Evolutionary conservation across 2,329 filamentous ascomycete species (phyloP).

Genomic region (Talaromyces sp.): DNA sequence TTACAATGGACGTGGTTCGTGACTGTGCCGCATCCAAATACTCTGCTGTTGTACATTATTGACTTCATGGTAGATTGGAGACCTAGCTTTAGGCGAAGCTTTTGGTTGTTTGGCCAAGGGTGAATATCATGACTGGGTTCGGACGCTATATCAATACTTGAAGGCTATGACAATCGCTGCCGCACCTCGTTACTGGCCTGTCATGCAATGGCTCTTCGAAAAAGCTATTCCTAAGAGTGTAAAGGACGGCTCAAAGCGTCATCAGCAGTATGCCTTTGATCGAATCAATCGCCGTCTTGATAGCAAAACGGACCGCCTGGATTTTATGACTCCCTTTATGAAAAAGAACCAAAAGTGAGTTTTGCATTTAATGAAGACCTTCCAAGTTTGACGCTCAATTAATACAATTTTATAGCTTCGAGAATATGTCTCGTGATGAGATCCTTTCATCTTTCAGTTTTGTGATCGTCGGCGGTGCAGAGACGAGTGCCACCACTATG

Average conservation of each 20-base stretch:
- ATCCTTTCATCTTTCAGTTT: not conserved
- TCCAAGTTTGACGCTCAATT: too few relatives aligned
- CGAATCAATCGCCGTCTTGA: not conserved
- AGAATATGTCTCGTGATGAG: not conserved
- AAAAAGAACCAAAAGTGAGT: not conserved
- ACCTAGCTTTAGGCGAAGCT: conserved; percentile 39
- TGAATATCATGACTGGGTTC: conserved; percentile 4
- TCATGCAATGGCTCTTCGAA: not conserved
- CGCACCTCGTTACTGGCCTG: not conserved
- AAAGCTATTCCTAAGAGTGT: not conserved
- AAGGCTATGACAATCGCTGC: conserved; percentile 5
- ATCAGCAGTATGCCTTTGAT: conserved; percentile 3
- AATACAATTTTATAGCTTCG: too few relatives aligned
- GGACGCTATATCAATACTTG: conserved; percentile 19
- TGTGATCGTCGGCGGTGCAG: not conserved
- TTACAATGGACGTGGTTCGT: conserved; percentile 18
- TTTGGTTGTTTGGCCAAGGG: conserved; percentile 27
- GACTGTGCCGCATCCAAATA: conserved; percentile 27
- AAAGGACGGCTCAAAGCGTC: not conserved
- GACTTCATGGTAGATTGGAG: conserved; percentile 42
- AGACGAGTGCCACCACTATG: not conserved
- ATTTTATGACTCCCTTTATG: conserved; percentile 2
- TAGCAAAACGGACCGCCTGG: not conserved
- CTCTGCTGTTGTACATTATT: too few relatives aligned
- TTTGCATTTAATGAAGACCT: not conserved